These are phyloP conservation scores for Pseudogymnoascus sp. DNA, from an alignment of 2,329 filamentous ascomycete species.

Conservation along the genomic window DNA sequence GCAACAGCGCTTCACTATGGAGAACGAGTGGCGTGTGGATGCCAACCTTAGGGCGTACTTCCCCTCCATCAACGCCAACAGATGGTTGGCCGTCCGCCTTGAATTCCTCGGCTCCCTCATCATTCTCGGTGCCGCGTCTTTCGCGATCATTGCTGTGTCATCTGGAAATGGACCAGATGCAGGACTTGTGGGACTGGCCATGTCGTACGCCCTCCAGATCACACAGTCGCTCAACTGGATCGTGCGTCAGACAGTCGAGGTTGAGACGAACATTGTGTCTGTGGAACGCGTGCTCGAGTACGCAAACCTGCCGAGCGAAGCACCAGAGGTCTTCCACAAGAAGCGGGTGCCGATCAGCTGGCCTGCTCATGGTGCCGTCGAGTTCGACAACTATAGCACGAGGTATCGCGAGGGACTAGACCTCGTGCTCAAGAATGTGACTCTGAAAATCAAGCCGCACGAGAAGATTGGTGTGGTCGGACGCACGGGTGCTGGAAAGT, in stretches of 20 bases:
- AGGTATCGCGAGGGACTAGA: constrained; percentile 86
- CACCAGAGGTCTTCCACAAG: constrained; percentile 85
- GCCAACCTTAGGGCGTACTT: constrained; percentile 91
- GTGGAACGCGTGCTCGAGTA: constrained; percentile 98
- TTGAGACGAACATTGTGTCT: constrained; percentile 99
- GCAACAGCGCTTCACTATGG: constrained; percentile 75
- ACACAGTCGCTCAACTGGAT: constrained; percentile 99
- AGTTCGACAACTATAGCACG: constrained; percentile 90
- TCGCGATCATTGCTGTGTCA: constrained; percentile 74
- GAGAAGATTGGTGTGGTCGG: constrained; percentile 98
- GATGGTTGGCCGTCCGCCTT: constrained; percentile 90
- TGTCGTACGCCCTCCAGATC: constrained; percentile 97
- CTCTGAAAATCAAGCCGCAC: constrained; percentile 83
- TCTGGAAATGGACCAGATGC: constrained; percentile 55
- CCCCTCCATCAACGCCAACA: constrained; percentile 86
- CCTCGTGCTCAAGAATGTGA: constrained; percentile 88
- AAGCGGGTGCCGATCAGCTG: constrained; percentile 82
- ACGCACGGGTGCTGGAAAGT: constrained; percentile 92
- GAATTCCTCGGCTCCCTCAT: constrained; percentile 95
- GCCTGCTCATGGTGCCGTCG: constrained; percentile 81
- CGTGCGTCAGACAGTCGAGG: constrained; percentile 94
- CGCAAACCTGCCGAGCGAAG: constrained; percentile 82
- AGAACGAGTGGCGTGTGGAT: constrained; percentile 97
- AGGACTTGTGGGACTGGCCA: constrained; percentile 81
- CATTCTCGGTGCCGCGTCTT: constrained; percentile 77